Base-by-base conservation (phyloP, 805 yeast genomes). In the Spencermartinsiella europaea region DNA sequence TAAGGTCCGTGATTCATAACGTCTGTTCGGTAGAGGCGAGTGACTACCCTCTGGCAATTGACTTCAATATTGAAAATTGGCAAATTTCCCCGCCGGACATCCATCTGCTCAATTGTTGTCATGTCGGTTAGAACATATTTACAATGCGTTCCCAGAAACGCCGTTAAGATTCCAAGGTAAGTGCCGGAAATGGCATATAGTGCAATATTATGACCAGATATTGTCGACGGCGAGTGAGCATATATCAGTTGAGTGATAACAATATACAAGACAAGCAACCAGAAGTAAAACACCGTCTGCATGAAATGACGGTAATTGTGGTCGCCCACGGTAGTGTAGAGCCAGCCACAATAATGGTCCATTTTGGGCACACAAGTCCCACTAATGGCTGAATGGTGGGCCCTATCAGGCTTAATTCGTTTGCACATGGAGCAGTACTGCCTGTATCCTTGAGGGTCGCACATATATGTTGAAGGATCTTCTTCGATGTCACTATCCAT, bases 291-390 rank as follows among this genome's bases (percentile, higher is more conserved):
- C 15, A 54, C 44, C 19, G 51, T 81, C 50, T 76, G 79, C 2
- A 81, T 43, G 56, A 89, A 89, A 22, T 70, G 65, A 42, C 74
- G 60, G 60, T 79, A 79, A 63, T 91, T 90, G 34, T 67, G 62
- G 48, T 76, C 74, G 0, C 95, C 96, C 38, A 90, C 77, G 3
- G 79, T 76, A 0, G 73, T 61, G 1, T 95, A 95, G 0, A 91
- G 64, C 83, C 87, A 88, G 0, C 79, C 59, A 61, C 98, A 90
- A 57, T 73, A 83, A 62, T 90, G 98, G 64, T 90, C 98, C 71
- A 85, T 83, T 47, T 75, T 71, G 0, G 85, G 79, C 0, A 89
- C 79, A 59, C 95, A 87, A 20, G 64, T 58, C 2, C 72, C 73
- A 44, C 67, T 43, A 41, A 74, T 70, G 2, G 75, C 70, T 34